A percentile compares a stretch with the other conserved stretches of the same genome.
Conservation (phyloP, 2,329 filamentous ascomycete genomes). For the Fusarium veterinarium region DNA sequence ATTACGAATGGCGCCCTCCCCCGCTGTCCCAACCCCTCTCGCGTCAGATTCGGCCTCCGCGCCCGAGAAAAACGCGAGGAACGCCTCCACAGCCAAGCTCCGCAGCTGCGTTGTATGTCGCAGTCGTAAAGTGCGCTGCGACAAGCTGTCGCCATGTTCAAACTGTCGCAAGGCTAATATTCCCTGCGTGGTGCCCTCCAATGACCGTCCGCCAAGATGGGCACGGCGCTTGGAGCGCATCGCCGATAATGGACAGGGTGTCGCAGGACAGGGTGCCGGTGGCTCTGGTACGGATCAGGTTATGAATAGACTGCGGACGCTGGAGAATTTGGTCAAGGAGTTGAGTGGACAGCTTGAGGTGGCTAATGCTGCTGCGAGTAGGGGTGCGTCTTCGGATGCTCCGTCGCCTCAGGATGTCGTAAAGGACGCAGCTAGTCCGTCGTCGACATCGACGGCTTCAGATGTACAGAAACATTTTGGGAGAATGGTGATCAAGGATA, state of each 20-base stretch:
- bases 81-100: conserved; percentile 41
- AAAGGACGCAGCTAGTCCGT: conserved; percentile 11
- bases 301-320: conserved; percentile 60
- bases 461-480: conserved; percentile 58
- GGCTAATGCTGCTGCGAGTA: conserved; percentile 48
- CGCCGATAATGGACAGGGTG: conserved; percentile 36
- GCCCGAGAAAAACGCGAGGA: conserved; percentile 42
- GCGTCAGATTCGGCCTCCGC: conserved; percentile 33
- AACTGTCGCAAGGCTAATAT: conserved; percentile 67
- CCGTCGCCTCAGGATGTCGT: conserved; percentile 45
- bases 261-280: conserved; percentile 16
- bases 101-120: conserved; percentile 65
- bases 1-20: conserved; percentile 7
- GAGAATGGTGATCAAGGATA: conserved; percentile 59
- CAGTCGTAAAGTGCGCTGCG: conserved; percentile 67
- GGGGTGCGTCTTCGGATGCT: conserved; percentile 44
- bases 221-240: conserved; percentile 61
- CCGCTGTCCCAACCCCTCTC: conserved; percentile 1
- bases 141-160: conserved; percentile 66
- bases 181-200: conserved; percentile 61
- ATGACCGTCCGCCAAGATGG: conserved; percentile 64
- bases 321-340: conserved; percentile 64
- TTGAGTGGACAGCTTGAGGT: conserved; percentile 59
- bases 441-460: conserved; percentile 24
- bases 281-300: conserved; percentile 51